phyloP scores from a whole-genome alignment of 2,329 filamentous ascomycete species.

The Penicillium brasilianum region DNA sequence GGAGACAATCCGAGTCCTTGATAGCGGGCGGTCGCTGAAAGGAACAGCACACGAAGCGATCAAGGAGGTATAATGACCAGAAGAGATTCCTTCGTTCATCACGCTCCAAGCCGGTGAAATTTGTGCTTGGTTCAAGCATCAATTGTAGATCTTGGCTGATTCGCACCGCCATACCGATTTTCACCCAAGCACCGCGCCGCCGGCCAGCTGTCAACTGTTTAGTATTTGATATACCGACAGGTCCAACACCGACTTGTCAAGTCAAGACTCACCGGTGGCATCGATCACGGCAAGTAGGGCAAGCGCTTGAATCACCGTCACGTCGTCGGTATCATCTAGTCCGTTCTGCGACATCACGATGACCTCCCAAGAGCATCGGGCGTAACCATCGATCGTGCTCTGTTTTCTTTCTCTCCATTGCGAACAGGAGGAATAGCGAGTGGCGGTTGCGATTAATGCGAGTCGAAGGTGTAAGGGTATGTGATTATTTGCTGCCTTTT shows the following conservation, averaged over 20 bases:
- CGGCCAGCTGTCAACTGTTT: slow-evolving; percentile 32
- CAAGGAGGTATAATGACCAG: slow-evolving; percentile 49
- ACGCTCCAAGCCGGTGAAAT: slow-evolving; percentile 29
- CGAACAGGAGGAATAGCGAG: slow-evolving; percentile 36
- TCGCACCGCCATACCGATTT: slow-evolving; percentile 36
- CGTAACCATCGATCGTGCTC: slow-evolving; percentile 32
- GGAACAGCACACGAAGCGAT: slow-evolving; percentile 45
- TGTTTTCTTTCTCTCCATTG: slow-evolving; percentile 35
- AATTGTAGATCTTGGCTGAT: slow-evolving; percentile 44
- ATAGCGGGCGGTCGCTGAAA: slow-evolving; percentile 42
- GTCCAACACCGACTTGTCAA: neutral
- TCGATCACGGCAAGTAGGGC: slow-evolving; percentile 45
- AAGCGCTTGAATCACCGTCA: slow-evolving; percentile 27
- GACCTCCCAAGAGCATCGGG: slow-evolving; percentile 28
- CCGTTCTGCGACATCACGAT: slow-evolving; percentile 25
- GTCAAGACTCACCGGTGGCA: slow-evolving; percentile 18
- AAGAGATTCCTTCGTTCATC: slow-evolving; percentile 46
- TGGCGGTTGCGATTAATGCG: slow-evolving; percentile 29
- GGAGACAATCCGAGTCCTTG: slow-evolving; percentile 39
- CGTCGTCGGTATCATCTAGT: slow-evolving; percentile 22
- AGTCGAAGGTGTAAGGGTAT: slow-evolving; percentile 24
- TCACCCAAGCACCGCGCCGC: slow-evolving; percentile 44
- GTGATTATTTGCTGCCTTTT: slow-evolving; percentile 17
- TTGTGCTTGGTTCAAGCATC: slow-evolving; percentile 37
- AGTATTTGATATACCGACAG: neutral